Conservation (phyloP, 345 rosid genomes). For the Linum tenue region DNA sequence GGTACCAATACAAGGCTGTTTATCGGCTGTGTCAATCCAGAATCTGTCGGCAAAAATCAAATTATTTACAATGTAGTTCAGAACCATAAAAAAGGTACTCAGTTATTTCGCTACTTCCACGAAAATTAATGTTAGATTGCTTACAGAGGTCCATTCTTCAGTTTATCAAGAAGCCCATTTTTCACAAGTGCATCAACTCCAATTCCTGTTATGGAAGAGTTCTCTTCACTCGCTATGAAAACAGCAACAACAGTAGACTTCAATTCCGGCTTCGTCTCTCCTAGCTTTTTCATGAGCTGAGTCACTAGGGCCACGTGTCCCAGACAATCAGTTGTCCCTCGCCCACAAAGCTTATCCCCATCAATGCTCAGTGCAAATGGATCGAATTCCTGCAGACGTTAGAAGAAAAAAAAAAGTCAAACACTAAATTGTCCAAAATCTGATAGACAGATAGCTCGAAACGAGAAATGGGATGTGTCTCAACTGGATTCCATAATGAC, state of each 20-base stretch:
- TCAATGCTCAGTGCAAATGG: slow-evolving; percentile 78
- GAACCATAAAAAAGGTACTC: not conserved
- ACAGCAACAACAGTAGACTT: slow-evolving; percentile 76
- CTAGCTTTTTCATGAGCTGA: slow-evolving; percentile 79
- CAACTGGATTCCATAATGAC: not conserved
- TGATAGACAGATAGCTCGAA: not conserved
- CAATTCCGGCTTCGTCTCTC: slow-evolving; percentile 63
- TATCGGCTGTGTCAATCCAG: slow-evolving; percentile 99
- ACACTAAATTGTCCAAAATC: not conserved
- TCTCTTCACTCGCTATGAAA: slow-evolving; percentile 91
- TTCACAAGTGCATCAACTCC: slow-evolving; percentile 85
- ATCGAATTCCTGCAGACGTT: slow-evolving; percentile 65
- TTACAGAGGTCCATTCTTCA: slow-evolving; percentile 89
- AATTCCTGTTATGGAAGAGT: slow-evolving; percentile 71
- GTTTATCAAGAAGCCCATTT: slow-evolving; percentile 70
- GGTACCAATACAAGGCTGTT: slow-evolving; percentile 97
- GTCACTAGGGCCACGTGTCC: slow-evolving; percentile 92
- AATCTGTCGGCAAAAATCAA: slow-evolving; percentile 34
- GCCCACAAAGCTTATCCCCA: slow-evolving; percentile 84
- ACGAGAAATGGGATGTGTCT: not conserved
- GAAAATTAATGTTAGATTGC: slow-evolving; percentile 5
- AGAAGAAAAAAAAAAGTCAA: not conserved
- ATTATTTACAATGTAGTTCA: slow-evolving; percentile 6
- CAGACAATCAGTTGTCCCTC: slow-evolving; percentile 98
- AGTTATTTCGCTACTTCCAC: too few species aligned